phyloP scores from a whole-genome alignment of 83 land plant genomes.

The Picea mariana region DNA sequence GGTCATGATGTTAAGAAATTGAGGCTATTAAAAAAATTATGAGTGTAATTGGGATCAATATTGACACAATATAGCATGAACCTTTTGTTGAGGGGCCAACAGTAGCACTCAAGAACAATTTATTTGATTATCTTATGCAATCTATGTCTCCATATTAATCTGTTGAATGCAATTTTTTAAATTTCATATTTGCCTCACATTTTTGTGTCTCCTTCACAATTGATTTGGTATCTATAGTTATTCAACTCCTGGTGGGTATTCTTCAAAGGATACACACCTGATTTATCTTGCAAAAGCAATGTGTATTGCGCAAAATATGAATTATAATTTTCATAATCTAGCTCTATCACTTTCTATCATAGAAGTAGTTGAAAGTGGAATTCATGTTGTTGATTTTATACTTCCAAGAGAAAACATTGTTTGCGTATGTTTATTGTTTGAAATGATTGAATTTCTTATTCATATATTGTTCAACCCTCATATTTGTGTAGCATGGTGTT shows the following conservation, averaged over 20 bases:
- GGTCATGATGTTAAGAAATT: conserved; percentile 87
- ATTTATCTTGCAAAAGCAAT: conserved; percentile 95
- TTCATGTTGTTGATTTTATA: conserved; percentile 92
- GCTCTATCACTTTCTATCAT: too few species aligned
- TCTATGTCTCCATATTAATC: too few species aligned
- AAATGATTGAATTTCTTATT: too few species aligned
- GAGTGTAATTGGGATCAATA: conserved; percentile 98
- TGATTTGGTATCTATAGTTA: conserved; percentile 37
- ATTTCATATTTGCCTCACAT: too few species aligned
- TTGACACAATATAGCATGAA: conserved; percentile 89
- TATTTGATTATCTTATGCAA: too few species aligned
- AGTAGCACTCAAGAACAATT: neutral
- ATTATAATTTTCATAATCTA: neutral
- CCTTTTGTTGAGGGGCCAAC: conserved; percentile 98
- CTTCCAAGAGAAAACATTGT: conserved; percentile 93
- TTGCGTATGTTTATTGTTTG: conserved; percentile 44
- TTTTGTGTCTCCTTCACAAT: too few species aligned
- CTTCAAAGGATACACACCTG: conserved; percentile 90
- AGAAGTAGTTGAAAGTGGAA: too few species aligned
- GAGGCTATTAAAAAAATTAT: conserved; percentile 90
- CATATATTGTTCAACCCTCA: too few species aligned
- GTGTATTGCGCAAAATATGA: conserved; percentile 93
- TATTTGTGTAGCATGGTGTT: too few species aligned
- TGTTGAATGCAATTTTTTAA: too few species aligned
- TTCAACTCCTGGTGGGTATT: conserved; percentile 94